Evolutionary conservation across 768 basidiomycete genomes (phyloP).

Genomic region (Kondoa malvinella): DNA sequence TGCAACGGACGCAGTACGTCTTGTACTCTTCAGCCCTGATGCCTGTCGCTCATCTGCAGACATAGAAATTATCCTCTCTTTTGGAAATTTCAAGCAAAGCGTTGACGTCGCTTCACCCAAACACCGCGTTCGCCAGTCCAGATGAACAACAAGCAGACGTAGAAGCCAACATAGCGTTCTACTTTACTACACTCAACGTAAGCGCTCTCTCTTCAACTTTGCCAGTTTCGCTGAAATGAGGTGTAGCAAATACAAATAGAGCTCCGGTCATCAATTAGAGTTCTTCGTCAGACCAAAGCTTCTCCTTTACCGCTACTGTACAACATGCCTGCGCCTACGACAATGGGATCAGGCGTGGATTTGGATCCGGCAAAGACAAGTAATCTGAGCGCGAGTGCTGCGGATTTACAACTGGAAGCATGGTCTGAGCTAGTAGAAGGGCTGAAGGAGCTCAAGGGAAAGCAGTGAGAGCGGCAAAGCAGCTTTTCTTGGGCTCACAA

Average conservation of each 20-base stretch:
- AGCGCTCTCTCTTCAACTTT: not conserved
- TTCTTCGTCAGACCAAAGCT: not conserved
- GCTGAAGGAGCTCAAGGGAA: not conserved
- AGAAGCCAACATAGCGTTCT: not conserved
- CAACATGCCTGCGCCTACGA: not conserved
- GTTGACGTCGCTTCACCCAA: not conserved
- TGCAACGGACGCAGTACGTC: not conserved
- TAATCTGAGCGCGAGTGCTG: not conserved
- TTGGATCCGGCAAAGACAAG: not conserved
- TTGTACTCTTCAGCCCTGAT: not conserved
- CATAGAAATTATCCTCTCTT: not conserved
- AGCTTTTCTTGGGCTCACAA: no score
- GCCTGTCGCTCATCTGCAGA: not conserved
- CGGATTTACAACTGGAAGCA: not conserved
- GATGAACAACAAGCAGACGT: not conserved
- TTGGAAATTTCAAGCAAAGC: not conserved
- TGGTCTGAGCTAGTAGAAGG: not conserved
- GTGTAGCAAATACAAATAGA: not conserved
- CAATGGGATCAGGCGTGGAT: not conserved
- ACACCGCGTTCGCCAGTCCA: not conserved
- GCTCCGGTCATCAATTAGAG: not conserved
- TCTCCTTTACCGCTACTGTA: not conserved
- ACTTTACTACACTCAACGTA: not conserved
- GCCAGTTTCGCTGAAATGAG: not conserved
- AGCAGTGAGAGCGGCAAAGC: not conserved